These are phyloP conservation scores for Apiospora arundinis DNA, from an alignment of 2,329 filamentous ascomycete species.

Conservation along the genomic window DNA sequence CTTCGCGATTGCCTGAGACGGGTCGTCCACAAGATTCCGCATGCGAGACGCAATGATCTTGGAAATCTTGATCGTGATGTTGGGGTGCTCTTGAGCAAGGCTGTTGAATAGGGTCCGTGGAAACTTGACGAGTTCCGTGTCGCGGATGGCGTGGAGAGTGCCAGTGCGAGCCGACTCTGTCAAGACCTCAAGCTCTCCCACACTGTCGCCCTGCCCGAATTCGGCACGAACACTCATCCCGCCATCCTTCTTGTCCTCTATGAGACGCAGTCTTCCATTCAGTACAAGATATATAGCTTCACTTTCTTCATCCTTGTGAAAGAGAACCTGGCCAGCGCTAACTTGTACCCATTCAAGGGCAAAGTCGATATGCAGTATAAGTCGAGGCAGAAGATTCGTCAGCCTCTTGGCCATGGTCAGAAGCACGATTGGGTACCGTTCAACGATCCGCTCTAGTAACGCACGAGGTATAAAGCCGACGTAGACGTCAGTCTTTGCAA, in stretches of 20 bases:
- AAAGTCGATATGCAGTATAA: slow-evolving; percentile 97
- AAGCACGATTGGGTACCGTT: slow-evolving; percentile 88
- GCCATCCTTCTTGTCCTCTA: slow-evolving; percentile 81
- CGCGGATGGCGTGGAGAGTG: slow-evolving; percentile 92
- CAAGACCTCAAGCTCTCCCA: slow-evolving; percentile 95
- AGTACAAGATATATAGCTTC: slow-evolving; percentile 98
- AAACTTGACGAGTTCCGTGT: slow-evolving; percentile 95
- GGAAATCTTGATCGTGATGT: slow-evolving; percentile 98
- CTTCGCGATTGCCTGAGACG: slow-evolving; percentile 68
- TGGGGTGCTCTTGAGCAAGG: slow-evolving; percentile 93
- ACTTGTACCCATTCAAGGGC: slow-evolving; percentile 98
- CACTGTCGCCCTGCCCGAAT: slow-evolving; percentile 95
- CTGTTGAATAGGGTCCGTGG: slow-evolving; percentile 97
- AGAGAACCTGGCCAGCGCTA: slow-evolving; percentile 91
- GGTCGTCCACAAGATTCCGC: slow-evolving; percentile 85
- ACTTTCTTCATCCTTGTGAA: slow-evolving; percentile 92
- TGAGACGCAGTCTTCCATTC: slow-evolving; percentile 86
- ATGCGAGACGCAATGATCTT: slow-evolving; percentile 98
- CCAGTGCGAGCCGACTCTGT: slow-evolving; percentile 92
- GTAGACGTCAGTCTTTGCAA: slow-evolving; percentile 97
- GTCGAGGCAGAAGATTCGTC: slow-evolving; percentile 83
- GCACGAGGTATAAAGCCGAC: slow-evolving; percentile 90
- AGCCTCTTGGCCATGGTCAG: slow-evolving; percentile 95
- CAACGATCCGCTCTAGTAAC: slow-evolving; percentile 89
- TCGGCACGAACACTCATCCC: slow-evolving; percentile 88